Percentiles rank a stretch among this genome's conserved stretches.
Evolutionary conservation across 768 basidiomycete species (phyloP).

Genomic region (Tylopilus subfusipes): DNA sequence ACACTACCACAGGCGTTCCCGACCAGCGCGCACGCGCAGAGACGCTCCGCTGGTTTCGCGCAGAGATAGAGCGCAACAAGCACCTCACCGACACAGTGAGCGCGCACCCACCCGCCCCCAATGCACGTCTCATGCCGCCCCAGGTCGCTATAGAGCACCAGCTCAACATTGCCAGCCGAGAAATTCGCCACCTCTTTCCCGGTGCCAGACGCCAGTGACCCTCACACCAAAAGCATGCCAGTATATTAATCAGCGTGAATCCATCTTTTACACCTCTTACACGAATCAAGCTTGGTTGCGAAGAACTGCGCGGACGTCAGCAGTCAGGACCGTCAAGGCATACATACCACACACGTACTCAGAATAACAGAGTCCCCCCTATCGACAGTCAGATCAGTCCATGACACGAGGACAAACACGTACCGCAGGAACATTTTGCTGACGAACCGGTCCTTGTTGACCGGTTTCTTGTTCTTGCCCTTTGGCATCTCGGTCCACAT

Average conservation of each 20-base stretch:
- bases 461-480: conserved; percentile 97
- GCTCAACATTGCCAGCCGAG: conserved; percentile 52
- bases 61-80: conserved; percentile 64
- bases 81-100: conserved; percentile 56
- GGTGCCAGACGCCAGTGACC: neutral
- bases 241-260: conserved; percentile 2
- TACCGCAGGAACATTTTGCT: conserved; percentile 98
- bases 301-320: conserved; percentile 54
- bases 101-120: neutral
- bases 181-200: conserved; percentile 56
- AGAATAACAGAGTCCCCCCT: conserved; percentile 98
- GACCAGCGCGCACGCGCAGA: conserved; percentile 59
- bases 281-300: conserved; percentile 63
- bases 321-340: conserved; percentile 19
- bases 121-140: conserved; percentile 11
- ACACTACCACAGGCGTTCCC: conserved; percentile 49
- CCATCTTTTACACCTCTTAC: neutral
- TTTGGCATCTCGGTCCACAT: conserved; percentile 99
- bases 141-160: conserved; percentile 62
- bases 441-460: conserved; percentile 99
- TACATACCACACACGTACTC: conserved; percentile 51
- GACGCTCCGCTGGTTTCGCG: conserved; percentile 68
- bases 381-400: conserved; percentile 12
- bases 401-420: conserved; percentile 22
- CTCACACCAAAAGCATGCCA: neutral